Evolutionary conservation across 176 grass and related monocot genomes (phyloP).

Genomic region (Oryza nivara): DNA sequence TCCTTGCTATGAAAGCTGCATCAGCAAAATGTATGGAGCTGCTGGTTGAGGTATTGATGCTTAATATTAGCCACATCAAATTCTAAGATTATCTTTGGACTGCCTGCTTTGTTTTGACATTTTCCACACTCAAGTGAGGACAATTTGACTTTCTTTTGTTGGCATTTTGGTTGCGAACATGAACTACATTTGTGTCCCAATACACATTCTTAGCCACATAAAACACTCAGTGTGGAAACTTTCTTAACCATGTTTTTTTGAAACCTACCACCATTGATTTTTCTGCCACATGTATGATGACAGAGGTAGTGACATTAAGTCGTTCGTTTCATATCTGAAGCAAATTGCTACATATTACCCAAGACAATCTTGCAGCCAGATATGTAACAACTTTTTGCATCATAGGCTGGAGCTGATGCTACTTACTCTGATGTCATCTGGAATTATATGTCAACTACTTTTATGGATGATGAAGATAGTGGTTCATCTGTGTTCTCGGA

Average conservation of each 20-base stretch:
- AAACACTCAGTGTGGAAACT: no score
- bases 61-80: not conserved
- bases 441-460: constrained; percentile 25
- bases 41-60: constrained; percentile 36
- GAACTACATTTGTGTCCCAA: not conserved
- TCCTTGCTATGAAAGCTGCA: constrained; percentile 32
- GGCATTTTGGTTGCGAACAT: not conserved
- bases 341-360: not conserved
- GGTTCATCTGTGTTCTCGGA: constrained; percentile 18
- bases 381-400: constrained; percentile 1
- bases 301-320: not conserved
- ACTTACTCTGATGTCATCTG: not conserved
- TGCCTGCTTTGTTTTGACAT: not conserved
- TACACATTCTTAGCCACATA: no score
- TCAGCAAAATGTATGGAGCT: constrained; percentile 28
- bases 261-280: not conserved
- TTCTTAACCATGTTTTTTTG: not conserved
- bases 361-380: not conserved
- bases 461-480: not conserved
- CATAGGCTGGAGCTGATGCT: constrained; percentile 28
- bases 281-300: constrained; percentile 2
- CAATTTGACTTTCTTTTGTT: not conserved
- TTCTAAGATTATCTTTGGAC: not conserved
- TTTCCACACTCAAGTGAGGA: not conserved
- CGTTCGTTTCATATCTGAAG: not conserved